These are phyloP conservation scores for Cyanophora paradoxa DNA, from an alignment of 78 protist genomes.

Conservation along the genomic window DNA sequence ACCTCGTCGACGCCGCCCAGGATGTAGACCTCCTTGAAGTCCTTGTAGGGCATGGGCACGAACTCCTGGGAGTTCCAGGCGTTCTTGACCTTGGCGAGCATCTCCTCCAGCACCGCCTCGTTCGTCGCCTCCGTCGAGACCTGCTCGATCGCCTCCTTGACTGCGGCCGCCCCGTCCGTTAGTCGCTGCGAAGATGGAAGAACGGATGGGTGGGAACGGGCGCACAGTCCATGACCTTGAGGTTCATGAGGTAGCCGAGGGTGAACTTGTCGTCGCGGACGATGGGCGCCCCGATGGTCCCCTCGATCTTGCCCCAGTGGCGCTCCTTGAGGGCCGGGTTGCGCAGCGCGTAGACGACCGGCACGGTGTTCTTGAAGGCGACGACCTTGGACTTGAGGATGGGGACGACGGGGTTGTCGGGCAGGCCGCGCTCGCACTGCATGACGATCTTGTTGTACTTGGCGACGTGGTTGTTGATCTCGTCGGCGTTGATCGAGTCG, in stretches of 20 bases:
- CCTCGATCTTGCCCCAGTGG: conserved; percentile 43
- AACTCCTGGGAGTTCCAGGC: conserved; percentile 31
- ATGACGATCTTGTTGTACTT: background rate
- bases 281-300: background rate
- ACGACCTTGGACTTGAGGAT: conserved; percentile 11
- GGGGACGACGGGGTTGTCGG: conserved; percentile 23
- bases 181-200: too few relatives aligned
- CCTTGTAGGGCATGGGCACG: conserved; percentile 29
- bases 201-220: too few relatives aligned
- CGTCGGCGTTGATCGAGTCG: conserved; percentile 4
- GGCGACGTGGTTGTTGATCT: background rate
- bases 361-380: conserved; percentile 26
- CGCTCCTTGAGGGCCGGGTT: conserved; percentile 29
- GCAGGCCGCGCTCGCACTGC: too few relatives aligned
- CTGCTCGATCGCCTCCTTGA: conserved; percentile 18
- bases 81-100: conserved; percentile 31
- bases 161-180: too few relatives aligned
- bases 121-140: conserved; percentile 39
- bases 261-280: conserved; percentile 13
- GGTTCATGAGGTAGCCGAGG: conserved; percentile 11
- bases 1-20: conserved; percentile 52
- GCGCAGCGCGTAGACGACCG: conserved; percentile 30
- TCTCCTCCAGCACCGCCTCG: conserved; percentile 27
- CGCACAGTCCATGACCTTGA: background rate
- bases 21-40: conserved; percentile 34